Evolutionary conservation across 2,329 filamentous ascomycete species (phyloP), one percentile per base, ranked within the genome.

Genomic region (Pezizomycotina sp.): DNA sequence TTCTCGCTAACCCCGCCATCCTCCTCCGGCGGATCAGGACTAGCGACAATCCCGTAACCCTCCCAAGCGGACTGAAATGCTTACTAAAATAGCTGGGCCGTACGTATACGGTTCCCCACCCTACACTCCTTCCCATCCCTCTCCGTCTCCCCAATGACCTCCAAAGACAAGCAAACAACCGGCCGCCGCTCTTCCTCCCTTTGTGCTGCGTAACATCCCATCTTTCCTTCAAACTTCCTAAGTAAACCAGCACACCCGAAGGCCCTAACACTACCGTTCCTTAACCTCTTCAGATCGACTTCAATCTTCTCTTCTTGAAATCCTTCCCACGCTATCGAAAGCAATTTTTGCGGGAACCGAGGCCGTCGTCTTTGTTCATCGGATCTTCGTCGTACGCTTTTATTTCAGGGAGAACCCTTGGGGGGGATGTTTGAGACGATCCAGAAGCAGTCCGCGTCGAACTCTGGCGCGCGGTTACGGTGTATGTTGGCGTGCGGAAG

Each of bases 301-400:
- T 32, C 40, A 36, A 44, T 44, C n/a, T 44, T 28, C 21, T 44
- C 41, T 14, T 44, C 40, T 34, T 40, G 39, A 36, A 36, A 44
- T 2, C 41, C 41, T 20, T 31, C 24, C 1, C 41, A 44, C 29
- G 5, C 3, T 19, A 19, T 44, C 41, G 3, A 44, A 36, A 23
- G 39, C 41, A 19, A 44, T 40, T 18, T 37, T 44, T 2, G 41
- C 40, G 13, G 39, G 39, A 3, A n/a, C 41, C 41, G 9, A 44
- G 21, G 2, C 41, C 41, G 19, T 44, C 41, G 9, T 44, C 41
- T 6, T 25, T 34, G 15, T 44, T 44, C 12, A 37, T 40, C 18
- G 36, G 36, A 20, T 44, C 41, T 16, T 44, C 41, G 23, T 44
- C 41, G 4, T 37, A 21, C 16, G 36, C 39, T 7, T 40, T 44